A percentile compares a stretch with the other conserved stretches of the same genome.
phyloP scores from a whole-genome alignment of 202 grass and related monocot species.

The Setaria italica region DNA sequence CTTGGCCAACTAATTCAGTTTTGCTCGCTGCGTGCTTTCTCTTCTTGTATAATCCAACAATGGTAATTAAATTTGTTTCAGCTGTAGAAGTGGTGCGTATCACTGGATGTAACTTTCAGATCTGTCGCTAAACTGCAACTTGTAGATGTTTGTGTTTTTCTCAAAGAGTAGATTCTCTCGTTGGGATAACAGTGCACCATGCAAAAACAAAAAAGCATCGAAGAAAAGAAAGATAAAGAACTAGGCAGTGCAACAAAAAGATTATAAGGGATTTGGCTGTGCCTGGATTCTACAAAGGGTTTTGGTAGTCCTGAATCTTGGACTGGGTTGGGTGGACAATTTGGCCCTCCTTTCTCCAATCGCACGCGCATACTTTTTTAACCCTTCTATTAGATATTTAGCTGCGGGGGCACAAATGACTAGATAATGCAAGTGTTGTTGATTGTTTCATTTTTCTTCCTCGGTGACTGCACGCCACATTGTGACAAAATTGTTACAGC shows the following conservation, averaged over 20 bases:
- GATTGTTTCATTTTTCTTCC: slow-evolving; percentile 9
- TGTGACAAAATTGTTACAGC: not conserved
- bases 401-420: not conserved
- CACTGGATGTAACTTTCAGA: slow-evolving; percentile 19
- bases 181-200: slow-evolving; percentile 16
- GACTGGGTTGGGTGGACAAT: slow-evolving; percentile 16
- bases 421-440: slow-evolving; percentile 20
- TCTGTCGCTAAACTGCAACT: slow-evolving; percentile 11
- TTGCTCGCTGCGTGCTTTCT: not conserved
- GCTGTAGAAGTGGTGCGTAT: not conserved
- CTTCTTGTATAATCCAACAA: not conserved
- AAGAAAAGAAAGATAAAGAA: not conserved
- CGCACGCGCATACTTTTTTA: not conserved
- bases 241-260: not conserved
- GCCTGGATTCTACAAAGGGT: slow-evolving; percentile 43
- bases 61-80: not conserved
- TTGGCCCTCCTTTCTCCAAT: slow-evolving; percentile 24
- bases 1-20: slow-evolving; percentile 18
- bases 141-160: slow-evolving; percentile 11
- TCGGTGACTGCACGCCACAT: not conserved
- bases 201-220: too few relatives aligned
- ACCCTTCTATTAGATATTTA: not conserved
- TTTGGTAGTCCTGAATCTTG: slow-evolving; percentile 35
- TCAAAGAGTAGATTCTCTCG: slow-evolving; percentile 23
- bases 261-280: slow-evolving; percentile 31